Conservation (phyloP, 2,329 filamentous ascomycete genomes). For the Purpureocillium lavendulum region DNA sequence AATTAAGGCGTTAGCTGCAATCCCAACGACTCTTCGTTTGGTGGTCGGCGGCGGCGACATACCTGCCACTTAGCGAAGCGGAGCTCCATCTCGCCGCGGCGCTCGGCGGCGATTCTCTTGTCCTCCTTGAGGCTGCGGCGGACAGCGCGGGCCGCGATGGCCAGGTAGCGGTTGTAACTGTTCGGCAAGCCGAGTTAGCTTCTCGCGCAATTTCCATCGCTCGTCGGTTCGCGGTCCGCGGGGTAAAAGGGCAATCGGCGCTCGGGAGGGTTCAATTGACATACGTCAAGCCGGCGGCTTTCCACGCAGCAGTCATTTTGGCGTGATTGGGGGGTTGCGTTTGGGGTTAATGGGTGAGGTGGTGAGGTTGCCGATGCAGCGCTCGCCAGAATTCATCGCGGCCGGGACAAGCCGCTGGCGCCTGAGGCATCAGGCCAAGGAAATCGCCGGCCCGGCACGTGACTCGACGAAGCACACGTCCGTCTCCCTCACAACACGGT, state of each 20-base stretch:
- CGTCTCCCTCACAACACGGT: too few species aligned
- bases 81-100: slow-evolving; percentile 81
- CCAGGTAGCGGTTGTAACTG: slow-evolving; percentile 99
- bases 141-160: slow-evolving; percentile 87
- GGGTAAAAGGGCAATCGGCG: background rate
- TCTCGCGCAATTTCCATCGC: slow-evolving; percentile 8
- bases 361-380: slow-evolving; percentile 26
- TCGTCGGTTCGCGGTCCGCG: background rate
- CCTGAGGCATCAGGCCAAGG: slow-evolving; percentile 19
- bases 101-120: slow-evolving; percentile 78
- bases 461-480: slow-evolving; percentile 6
- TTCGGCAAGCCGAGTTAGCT: slow-evolving; percentile 25
- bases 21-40: background rate
- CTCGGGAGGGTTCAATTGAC: slow-evolving; percentile 30
- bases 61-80: slow-evolving; percentile 95
- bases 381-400: slow-evolving; percentile 24
- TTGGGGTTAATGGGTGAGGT: slow-evolving; percentile 16
- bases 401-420: slow-evolving; percentile 12
- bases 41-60: slow-evolving; percentile 14
- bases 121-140: slow-evolving; percentile 97
- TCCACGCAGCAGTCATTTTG: slow-evolving; percentile 97
- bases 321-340: slow-evolving; percentile 27
- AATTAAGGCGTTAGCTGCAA: slow-evolving; percentile 18
- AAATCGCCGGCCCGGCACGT: slow-evolving; percentile 7
- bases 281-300: slow-evolving; percentile 93